Evolutionary conservation across 805 yeast genomes (phyloP).

Genomic region (Teunomyces aglyptinius): DNA sequence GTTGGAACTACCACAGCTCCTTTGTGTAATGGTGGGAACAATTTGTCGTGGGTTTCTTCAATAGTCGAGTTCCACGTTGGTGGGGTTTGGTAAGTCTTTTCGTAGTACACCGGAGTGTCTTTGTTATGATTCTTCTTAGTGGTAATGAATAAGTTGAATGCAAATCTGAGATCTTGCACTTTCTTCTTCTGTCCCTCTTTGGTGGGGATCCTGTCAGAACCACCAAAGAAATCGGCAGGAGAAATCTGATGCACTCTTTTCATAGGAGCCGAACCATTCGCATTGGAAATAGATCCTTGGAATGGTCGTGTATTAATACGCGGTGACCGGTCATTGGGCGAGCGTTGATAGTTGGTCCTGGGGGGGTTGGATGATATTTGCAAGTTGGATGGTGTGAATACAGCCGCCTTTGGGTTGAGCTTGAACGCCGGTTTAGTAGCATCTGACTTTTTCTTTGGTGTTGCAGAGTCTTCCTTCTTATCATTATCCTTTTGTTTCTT

Average conservation of each 20-base stretch:
- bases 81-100: slow-evolving; percentile 66
- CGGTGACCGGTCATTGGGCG: slow-evolving; percentile 35
- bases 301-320: slow-evolving; percentile 34
- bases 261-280: slow-evolving; percentile 7
- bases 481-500: slow-evolving; percentile 29
- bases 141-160: slow-evolving; percentile 54
- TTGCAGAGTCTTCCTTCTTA: slow-evolving; percentile 8
- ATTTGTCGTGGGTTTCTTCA: slow-evolving; percentile 53
- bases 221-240: slow-evolving; percentile 44
- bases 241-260: slow-evolving; percentile 33
- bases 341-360: slow-evolving; percentile 19
- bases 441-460: slow-evolving; percentile 49
- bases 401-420: slow-evolving; percentile 67
- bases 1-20: slow-evolving; percentile 13
- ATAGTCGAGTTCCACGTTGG: slow-evolving; percentile 72
- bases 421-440: slow-evolving; percentile 61
- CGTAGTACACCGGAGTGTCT: slow-evolving; percentile 37
- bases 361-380: slow-evolving; percentile 29
- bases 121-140: slow-evolving; percentile 36
- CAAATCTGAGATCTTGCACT: slow-evolving; percentile 33
- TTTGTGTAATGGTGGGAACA: slow-evolving; percentile 43
- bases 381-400: slow-evolving; percentile 52
- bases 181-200: slow-evolving; percentile 34
- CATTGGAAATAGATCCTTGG: slow-evolving; percentile 18
- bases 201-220: slow-evolving; percentile 37